Base-by-base conservation (phyloP, 2,329 filamentous ascomycete species). In the Gnomoniopsis smithogilvyi region DNA sequence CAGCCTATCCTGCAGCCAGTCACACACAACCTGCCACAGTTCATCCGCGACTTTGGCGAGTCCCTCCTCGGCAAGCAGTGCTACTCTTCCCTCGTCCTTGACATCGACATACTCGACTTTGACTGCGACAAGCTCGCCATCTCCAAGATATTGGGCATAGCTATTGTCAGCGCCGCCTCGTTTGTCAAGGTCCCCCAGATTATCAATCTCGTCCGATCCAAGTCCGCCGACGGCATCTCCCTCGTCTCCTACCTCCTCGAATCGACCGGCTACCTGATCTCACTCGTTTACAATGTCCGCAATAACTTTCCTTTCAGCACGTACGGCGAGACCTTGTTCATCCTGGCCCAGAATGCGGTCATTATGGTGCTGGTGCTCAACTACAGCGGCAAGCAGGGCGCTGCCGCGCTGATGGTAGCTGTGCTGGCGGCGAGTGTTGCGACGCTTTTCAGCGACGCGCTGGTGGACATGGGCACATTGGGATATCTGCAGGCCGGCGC, bases 161-260 rank as follows among this genome's bases (percentile, higher is more conserved):
- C 88, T 72, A 99, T 99, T 76, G 92, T 99, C 70, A 89, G 84
- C 66, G 92, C 92, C 55, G 93, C 90, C 30, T 88, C 91, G 56
- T 86, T 98, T 67, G 93, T 99, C 79, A 99, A 99, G 79, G 87
- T 99, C 26, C 95, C 95, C 0, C 95, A 99, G 80, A 94, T 99
- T 71, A 75, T 97, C 73, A 99, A 99, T 80, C 87, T 99, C 54
- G 76, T 95, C 69, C 81, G 82, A 69, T 92, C 91, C 51, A 84
- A 87, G 68, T 96, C 92, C 52, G 87, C 92, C 30, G 84, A 86
- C 48, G 95, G 95, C 67, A 84, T 99, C 62, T 92, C 87, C 51
- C 96, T 98, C 77, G 83, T 96, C 48, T 90, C 91, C 34, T 98
- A 97, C 78, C 81, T 95, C 36, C 91, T 99, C 72, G 95, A 99